A percentile compares a stretch with the other conserved stretches of the same genome.
These are phyloP conservation scores for Trichoderma virens DNA, from an alignment of 495 filamentous ascomycete genomes.

Conservation along the genomic window DNA sequence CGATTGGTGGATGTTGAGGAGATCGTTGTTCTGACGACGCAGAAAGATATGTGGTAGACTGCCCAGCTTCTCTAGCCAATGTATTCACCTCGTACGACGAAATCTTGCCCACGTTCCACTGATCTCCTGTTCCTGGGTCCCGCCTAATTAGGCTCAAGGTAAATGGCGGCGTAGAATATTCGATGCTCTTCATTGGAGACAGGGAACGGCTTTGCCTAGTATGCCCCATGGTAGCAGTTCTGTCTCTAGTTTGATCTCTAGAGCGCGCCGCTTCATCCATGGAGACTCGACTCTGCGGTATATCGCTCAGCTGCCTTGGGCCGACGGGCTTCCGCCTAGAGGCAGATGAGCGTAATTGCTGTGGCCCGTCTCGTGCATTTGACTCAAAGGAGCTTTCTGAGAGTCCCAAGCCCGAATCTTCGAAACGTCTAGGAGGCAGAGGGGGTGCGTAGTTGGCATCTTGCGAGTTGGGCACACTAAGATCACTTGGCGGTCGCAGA, in stretches of 20 bases:
- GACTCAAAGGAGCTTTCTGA: neutral
- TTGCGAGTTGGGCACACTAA: neutral
- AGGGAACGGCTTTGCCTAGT: slow-evolving; percentile 10
- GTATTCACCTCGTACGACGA: slow-evolving; percentile 41
- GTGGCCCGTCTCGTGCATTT: neutral
- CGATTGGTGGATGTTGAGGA: slow-evolving; percentile 29
- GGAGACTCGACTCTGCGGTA: neutral
- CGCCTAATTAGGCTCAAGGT: slow-evolving; percentile 85
- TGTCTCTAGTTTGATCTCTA: neutral
- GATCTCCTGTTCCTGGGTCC: slow-evolving; percentile 66
- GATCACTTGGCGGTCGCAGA: neutral
- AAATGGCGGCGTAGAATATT: slow-evolving; percentile 24
- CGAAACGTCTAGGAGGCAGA: neutral
- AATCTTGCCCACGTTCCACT: slow-evolving; percentile 86
- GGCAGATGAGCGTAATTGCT: neutral
- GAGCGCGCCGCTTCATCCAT: neutral
- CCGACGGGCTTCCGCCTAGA: neutral
- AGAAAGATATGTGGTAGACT: slow-evolving; percentile 38
- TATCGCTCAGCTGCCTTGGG: neutral
- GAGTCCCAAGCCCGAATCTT: neutral
- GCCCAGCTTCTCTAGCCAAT: slow-evolving; percentile 60
- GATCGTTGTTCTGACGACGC: slow-evolving; percentile 12
- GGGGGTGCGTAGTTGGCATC: neutral
- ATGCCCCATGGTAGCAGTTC: slow-evolving; percentile 9
- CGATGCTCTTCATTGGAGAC: slow-evolving; percentile 15